Conservation (phyloP, 2,329 filamentous ascomycete genomes). For the Lachnellula willkommii region DNA sequence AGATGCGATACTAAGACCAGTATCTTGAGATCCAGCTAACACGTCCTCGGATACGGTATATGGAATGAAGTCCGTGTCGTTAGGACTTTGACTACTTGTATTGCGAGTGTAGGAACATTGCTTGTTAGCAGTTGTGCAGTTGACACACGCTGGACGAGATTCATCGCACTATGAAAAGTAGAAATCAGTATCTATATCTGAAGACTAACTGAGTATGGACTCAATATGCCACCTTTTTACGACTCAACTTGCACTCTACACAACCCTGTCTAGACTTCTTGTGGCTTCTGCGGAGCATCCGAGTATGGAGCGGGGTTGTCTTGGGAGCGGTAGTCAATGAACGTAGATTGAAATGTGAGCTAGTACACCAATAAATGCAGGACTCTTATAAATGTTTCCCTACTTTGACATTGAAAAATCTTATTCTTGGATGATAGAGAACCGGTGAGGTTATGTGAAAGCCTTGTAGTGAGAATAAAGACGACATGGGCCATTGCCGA, state of each 20-base stretch:
- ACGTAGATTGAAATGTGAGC: not conserved
- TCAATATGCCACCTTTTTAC: constrained; percentile 17
- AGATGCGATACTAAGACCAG: not conserved
- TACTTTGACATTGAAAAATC: no score
- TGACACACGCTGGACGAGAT: constrained; percentile 17
- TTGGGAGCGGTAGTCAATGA: not conserved
- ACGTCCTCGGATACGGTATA: not conserved
- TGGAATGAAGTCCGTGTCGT: not conserved
- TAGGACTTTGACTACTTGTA: not conserved
- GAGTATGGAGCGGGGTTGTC: not conserved
- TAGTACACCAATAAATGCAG: not conserved
- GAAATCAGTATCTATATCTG: not conserved
- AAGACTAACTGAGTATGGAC: not conserved
- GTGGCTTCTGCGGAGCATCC: constrained; percentile 20
- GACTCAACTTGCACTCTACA: constrained; percentile 19
- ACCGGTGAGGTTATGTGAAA: no score
- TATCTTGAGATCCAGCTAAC: not conserved
- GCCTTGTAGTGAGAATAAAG: no score
- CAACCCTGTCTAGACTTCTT: constrained; percentile 24
- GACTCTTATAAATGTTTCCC: not conserved
- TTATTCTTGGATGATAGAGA: no score
- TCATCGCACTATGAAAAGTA: constrained; percentile 21
- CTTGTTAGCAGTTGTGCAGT: constrained; percentile 14
- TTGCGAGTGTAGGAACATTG: constrained; percentile 12
- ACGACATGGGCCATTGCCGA: no score